Percentiles rank a stretch among this genome's conserved stretches.
Conservation (phyloP, 1,139 yeast genomes). For the Pichia norvegensis region DNA sequence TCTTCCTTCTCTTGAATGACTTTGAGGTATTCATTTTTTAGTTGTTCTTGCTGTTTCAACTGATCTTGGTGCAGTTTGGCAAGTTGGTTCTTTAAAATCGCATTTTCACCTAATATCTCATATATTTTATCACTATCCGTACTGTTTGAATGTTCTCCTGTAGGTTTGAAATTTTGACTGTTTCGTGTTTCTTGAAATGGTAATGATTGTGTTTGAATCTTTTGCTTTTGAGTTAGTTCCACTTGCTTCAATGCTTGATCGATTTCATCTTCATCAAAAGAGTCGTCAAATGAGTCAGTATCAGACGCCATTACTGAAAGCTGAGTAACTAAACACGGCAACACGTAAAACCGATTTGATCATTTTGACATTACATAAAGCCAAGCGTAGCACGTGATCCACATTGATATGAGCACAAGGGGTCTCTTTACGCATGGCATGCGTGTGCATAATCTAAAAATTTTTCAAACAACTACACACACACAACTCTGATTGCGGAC, state of each 20-base stretch:
- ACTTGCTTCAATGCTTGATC: constrained; percentile 12
- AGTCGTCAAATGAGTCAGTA: constrained; percentile 16
- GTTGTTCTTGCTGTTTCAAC: constrained; percentile 36
- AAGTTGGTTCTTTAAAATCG: constrained; percentile 63
- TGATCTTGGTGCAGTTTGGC: constrained; percentile 40
- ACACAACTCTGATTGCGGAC: not conserved
- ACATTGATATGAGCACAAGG: no score
- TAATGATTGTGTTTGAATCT: not conserved
- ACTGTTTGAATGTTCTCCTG: not conserved
- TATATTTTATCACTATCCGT: constrained; percentile 28
- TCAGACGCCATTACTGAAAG: constrained; percentile 1
- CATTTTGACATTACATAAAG: no score
- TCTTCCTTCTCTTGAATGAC: constrained; percentile 33
- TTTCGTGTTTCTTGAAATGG: not conserved
- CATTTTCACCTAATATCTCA: constrained; percentile 67
- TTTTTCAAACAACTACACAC: not conserved
- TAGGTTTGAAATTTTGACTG: not conserved
- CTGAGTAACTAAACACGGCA: not conserved
- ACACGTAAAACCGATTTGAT: not conserved
- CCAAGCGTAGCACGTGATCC: not conserved
- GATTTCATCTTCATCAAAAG: constrained; percentile 28
- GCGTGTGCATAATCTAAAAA: not conserved
- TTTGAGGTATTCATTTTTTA: constrained; percentile 33
- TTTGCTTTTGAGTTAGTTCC: constrained; percentile 5
- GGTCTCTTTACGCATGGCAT: no score